phyloP scores from a whole-genome alignment of 108 stramenopile species.

The Pseudonitzschia multiseries region DNA sequence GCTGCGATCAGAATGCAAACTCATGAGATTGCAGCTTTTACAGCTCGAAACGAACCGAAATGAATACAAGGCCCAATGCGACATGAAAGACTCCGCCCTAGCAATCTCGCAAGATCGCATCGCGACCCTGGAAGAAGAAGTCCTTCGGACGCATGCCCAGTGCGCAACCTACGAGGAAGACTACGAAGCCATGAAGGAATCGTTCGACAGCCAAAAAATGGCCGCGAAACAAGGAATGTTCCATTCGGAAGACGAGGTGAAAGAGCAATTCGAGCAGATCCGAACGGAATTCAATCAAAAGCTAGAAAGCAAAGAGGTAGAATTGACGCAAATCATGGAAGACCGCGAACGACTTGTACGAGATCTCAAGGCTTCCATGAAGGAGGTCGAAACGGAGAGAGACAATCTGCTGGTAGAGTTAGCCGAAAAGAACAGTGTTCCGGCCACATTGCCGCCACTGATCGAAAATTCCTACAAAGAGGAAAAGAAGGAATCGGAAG shows the following conservation, averaged over 20 bases:
- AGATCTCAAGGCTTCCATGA: slow-evolving; percentile 2
- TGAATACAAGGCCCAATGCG: slow-evolving; percentile 5
- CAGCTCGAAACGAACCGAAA: slow-evolving; percentile 11
- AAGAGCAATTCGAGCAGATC: slow-evolving; percentile 3
- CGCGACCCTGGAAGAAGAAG: slow-evolving; percentile 7
- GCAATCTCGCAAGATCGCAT: slow-evolving; percentile 13
- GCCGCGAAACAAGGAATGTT: slow-evolving; percentile 1
- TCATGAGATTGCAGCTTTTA: slow-evolving; percentile 11
- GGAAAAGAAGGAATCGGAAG: slow-evolving; percentile 18
- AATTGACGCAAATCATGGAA: not conserved
- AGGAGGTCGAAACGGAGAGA: slow-evolving; percentile 17
- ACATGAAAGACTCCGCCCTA: slow-evolving; percentile 2
- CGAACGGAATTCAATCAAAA: slow-evolving; percentile 6
- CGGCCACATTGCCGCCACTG: not conserved
- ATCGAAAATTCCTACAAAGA: not conserved
- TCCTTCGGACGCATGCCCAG: not conserved
- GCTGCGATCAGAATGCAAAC: slow-evolving; percentile 17
- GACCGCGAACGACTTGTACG: slow-evolving; percentile 6
- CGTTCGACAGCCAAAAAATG: slow-evolving; percentile 2
- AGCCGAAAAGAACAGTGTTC: not conserved
- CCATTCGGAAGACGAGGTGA: not conserved
- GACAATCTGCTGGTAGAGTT: slow-evolving; percentile 6
- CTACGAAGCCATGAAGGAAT: slow-evolving; percentile 15
- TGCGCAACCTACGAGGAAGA: slow-evolving; percentile 18
- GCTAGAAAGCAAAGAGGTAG: not conserved